phyloP scores from a whole-genome alignment of 2,329 filamentous ascomycete genomes.

The Dothistroma septosporum region DNA sequence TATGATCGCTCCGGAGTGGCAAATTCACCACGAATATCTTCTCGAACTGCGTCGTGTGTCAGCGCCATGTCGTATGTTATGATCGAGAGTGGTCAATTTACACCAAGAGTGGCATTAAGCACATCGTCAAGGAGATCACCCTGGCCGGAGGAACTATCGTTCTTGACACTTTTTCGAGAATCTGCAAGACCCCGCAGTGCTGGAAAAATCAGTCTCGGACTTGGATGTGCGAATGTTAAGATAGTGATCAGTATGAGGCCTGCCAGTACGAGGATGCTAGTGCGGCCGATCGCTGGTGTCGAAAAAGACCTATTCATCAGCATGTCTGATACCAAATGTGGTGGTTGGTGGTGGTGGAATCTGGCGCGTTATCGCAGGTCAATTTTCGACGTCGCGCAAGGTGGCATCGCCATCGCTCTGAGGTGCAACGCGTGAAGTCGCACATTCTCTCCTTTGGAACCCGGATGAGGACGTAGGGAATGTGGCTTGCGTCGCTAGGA shows the following conservation, averaged over 20 bases:
- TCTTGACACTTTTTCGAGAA: neutral
- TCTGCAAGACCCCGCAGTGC: neutral
- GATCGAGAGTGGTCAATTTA: neutral
- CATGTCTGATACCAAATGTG: neutral
- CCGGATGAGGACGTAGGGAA: neutral
- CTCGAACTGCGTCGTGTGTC: constrained; percentile 40
- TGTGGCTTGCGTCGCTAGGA: neutral
- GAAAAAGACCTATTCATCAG: neutral
- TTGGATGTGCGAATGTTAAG: neutral
- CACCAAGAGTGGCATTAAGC: neutral
- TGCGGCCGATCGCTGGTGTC: neutral
- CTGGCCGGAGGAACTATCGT: neutral
- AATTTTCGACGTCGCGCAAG: neutral
- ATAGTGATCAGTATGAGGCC: neutral
- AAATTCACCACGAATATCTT: constrained; percentile 53
- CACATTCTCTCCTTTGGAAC: neutral
- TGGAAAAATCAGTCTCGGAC: neutral
- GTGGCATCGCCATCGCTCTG: neutral
- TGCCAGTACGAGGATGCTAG: neutral
- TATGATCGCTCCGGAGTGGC: constrained; percentile 49
- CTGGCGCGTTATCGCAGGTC: neutral
- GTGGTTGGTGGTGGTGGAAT: neutral
- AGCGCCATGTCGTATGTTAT: neutral
- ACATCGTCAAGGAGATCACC: neutral
- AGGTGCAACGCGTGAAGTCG: neutral